These are phyloP conservation scores for Arctostaphylos glauca DNA, from an alignment of 148 eudicot genomes.

Conservation along the genomic window DNA sequence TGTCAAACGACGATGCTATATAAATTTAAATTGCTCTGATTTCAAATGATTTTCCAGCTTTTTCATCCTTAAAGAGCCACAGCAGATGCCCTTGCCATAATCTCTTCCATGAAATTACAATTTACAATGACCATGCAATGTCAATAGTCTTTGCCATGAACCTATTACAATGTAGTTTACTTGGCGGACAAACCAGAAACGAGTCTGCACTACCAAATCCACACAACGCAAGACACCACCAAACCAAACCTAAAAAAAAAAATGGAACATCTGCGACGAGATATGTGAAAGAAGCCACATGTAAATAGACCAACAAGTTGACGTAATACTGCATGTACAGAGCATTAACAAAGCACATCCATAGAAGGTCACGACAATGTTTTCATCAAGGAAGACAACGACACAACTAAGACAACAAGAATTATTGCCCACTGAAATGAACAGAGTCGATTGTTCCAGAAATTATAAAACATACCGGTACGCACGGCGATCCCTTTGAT, in stretches of 20 bases:
- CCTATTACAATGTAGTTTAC: background rate
- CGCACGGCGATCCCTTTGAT: constrained; percentile 43
- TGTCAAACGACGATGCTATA: background rate
- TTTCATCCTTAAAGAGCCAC: background rate
- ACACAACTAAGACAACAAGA: background rate
- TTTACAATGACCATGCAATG: background rate
- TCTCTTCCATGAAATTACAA: too few relatives aligned
- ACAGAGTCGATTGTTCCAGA: background rate
- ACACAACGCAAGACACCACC: background rate
- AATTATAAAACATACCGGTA: constrained; percentile 27
- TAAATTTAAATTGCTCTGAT: background rate
- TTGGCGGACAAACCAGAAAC: background rate
- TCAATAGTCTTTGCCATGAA: background rate
- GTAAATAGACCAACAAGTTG: background rate
- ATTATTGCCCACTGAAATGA: background rate
- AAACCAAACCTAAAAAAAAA: background rate
- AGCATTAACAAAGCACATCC: background rate
- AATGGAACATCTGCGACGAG: background rate
- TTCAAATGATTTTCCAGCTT: background rate
- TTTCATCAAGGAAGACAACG: background rate
- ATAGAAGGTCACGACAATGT: background rate
- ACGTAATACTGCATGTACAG: background rate
- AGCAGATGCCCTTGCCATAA: background rate
- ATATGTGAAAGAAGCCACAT: background rate
- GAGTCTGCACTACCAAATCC: background rate